Evolutionary conservation across 2,329 filamentous ascomycete species (phyloP).

Genomic region (Plectosphaerella cucumerina): DNA sequence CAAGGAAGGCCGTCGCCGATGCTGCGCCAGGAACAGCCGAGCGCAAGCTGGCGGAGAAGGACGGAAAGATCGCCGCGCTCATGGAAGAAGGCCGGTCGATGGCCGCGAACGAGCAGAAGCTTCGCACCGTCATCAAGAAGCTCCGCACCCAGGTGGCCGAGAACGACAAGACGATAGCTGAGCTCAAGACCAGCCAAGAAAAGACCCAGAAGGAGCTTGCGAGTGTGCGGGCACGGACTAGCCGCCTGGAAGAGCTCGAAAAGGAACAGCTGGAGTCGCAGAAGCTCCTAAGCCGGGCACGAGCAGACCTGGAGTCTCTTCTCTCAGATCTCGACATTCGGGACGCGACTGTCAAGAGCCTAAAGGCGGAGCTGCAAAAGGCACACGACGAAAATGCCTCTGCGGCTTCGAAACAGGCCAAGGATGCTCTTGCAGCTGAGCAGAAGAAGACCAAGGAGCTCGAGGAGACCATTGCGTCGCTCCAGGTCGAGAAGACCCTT

Average conservation of each 20-base stretch:
- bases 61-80: slow-evolving; percentile 82
- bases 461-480: slow-evolving; percentile 54
- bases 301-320: slow-evolving; percentile 48
- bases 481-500: slow-evolving; percentile 77
- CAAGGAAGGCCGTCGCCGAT: slow-evolving; percentile 62
- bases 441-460: slow-evolving; percentile 46
- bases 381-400: slow-evolving; percentile 63
- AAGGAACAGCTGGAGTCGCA: slow-evolving; percentile 36
- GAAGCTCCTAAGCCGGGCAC: slow-evolving; percentile 20
- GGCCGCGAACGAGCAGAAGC: slow-evolving; percentile 80
- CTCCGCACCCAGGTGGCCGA: slow-evolving; percentile 63
- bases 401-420: slow-evolving; percentile 62
- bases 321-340: slow-evolving; percentile 60
- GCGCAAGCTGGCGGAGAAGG: slow-evolving; percentile 81
- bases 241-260: slow-evolving; percentile 49
- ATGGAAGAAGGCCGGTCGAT: slow-evolving; percentile 91
- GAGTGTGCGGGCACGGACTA: slow-evolving; percentile 40
- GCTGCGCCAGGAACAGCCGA: slow-evolving; percentile 64
- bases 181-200: slow-evolving; percentile 55
- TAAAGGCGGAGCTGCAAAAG: slow-evolving; percentile 66
- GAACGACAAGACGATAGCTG: slow-evolving; percentile 60
- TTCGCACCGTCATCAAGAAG: slow-evolving; percentile 79
- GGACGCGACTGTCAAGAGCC: slow-evolving; percentile 59
- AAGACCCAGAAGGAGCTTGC: slow-evolving; percentile 50
- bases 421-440: slow-evolving; percentile 65